Percentiles rank a stretch among this genome's conserved stretches.
Conservation (phyloP, 2,329 filamentous ascomycete species). For the Nothomitra cinnamomea region DNA sequence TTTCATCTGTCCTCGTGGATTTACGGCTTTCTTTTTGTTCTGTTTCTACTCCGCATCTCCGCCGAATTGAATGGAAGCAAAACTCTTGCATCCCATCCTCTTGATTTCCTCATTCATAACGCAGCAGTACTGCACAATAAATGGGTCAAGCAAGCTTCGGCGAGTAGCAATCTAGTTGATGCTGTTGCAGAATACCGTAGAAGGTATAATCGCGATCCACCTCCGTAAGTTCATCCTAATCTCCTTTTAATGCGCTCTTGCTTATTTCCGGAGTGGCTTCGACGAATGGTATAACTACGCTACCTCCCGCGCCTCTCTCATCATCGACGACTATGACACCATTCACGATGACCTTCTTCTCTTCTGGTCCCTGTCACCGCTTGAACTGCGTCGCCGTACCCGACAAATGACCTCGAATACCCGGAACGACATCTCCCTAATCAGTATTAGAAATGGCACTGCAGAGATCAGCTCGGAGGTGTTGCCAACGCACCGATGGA, state of each 20-base stretch:
- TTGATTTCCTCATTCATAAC: constrained; percentile 35
- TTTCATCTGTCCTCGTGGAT: constrained; percentile 13
- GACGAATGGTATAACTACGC: constrained; percentile 31
- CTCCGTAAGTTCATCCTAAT: constrained; percentile 24
- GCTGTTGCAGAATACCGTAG: constrained; percentile 26
- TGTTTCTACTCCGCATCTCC: constrained; percentile 24
- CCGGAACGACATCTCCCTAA: constrained; percentile 37
- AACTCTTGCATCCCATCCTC: constrained; percentile 32
- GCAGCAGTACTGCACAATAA: constrained; percentile 30
- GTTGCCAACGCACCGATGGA: constrained; percentile 38
- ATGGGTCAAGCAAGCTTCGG: constrained; percentile 30
- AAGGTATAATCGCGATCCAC: constrained; percentile 30
- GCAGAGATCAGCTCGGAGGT: constrained; percentile 32
- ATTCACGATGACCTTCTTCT: constrained; percentile 37
- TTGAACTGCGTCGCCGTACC: constrained; percentile 33
- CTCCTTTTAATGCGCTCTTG: constrained; percentile 25
- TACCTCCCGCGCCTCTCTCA: constrained; percentile 22
- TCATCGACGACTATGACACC: constrained; percentile 35
- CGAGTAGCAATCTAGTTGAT: constrained; percentile 27
- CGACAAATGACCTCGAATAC: constrained; percentile 34
- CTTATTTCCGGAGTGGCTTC: constrained; percentile 39
- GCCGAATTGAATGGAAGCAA: constrained; percentile 26
- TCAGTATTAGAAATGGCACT: constrained; percentile 36
- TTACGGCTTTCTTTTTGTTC: constrained; percentile 24
- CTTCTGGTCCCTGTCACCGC: constrained; percentile 35